phyloP scores from a whole-genome alignment of 1,139 yeast genomes.

The Fermentozyma sake region DNA sequence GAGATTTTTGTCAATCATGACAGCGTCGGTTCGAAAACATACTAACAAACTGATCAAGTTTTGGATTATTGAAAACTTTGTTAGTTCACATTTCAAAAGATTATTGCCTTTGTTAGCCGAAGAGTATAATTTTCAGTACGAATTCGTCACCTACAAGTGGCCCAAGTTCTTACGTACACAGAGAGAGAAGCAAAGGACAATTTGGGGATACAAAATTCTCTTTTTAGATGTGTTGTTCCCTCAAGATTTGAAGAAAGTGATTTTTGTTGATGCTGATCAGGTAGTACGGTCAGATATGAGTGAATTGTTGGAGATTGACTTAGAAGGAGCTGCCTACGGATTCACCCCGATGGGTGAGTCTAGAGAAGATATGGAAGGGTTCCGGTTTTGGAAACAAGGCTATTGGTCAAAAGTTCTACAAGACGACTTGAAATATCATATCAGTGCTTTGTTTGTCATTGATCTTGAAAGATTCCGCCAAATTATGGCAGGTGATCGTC shows the following conservation, averaged over 20 bases:
- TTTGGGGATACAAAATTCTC: constrained; percentile 86
- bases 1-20: constrained; percentile 69
- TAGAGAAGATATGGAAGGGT: constrained; percentile 76
- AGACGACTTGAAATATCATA: constrained; percentile 65
- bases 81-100: constrained; percentile 64
- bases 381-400: constrained; percentile 89
- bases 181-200: constrained; percentile 67
- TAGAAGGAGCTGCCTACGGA: constrained; percentile 79
- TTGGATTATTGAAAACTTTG: constrained; percentile 80
- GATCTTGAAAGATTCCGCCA: constrained; percentile 66
- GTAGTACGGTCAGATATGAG: constrained; percentile 69
- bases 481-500: constrained; percentile 67
- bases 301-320: constrained; percentile 60
- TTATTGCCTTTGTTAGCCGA: constrained; percentile 60
- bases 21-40: constrained; percentile 64
- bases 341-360: constrained; percentile 88
- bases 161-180: constrained; percentile 85
- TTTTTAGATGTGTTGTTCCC: constrained; percentile 89
- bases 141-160: constrained; percentile 82
- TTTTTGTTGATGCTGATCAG: constrained; percentile 86
- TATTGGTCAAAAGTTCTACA: constrained; percentile 73
- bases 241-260: constrained; percentile 62
- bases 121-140: constrained; percentile 59
- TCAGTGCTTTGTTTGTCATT: constrained; percentile 79
- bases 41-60: constrained; percentile 66